These are phyloP conservation scores for Neoscytalidium dimidiatum DNA, from an alignment of 2,329 filamentous ascomycete genomes.

Conservation along the genomic window DNA sequence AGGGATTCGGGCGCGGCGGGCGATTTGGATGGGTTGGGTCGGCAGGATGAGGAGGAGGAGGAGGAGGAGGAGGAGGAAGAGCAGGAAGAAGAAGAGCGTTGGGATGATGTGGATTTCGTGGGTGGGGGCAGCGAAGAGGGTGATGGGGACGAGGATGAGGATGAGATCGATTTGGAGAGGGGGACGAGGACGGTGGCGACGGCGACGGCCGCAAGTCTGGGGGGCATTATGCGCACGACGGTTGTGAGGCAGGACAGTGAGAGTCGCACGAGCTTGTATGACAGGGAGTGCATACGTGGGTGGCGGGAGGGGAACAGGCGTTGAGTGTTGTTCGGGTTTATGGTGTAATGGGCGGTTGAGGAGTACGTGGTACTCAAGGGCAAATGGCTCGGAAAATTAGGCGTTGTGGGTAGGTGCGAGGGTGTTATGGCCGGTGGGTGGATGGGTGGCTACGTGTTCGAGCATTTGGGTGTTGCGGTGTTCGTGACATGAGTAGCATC, in stretches of 20 bases:
- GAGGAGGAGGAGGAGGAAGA: background rate
- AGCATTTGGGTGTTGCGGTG: background rate
- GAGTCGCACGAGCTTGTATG: slow-evolving; percentile 6
- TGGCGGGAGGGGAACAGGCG: background rate
- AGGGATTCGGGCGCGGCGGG: background rate
- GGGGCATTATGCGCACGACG: slow-evolving; percentile 5
- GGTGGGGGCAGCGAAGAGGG: background rate
- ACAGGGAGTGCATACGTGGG: background rate
- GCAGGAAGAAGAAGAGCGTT: background rate
- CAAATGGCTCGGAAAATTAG: background rate
- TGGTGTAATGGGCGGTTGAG: too few relatives aligned
- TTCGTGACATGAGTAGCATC: background rate
- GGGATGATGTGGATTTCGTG: background rate
- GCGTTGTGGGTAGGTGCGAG: background rate
- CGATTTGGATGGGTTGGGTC: background rate
- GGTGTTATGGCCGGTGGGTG: background rate
- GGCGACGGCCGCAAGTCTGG: background rate
- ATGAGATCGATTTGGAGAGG: background rate
- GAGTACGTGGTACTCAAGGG: too few relatives aligned
- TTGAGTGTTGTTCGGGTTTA: background rate
- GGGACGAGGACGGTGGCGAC: background rate
- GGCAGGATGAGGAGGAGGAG: background rate
- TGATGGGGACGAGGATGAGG: background rate
- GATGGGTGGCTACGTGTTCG: too few relatives aligned
- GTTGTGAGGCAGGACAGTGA: background rate